A percentile compares a stretch with the other conserved stretches of the same genome.
These are phyloP conservation scores for Nannochloropsis gaditana DNA, from an alignment of 108 stramenopile genomes.

Conservation along the genomic window DNA sequence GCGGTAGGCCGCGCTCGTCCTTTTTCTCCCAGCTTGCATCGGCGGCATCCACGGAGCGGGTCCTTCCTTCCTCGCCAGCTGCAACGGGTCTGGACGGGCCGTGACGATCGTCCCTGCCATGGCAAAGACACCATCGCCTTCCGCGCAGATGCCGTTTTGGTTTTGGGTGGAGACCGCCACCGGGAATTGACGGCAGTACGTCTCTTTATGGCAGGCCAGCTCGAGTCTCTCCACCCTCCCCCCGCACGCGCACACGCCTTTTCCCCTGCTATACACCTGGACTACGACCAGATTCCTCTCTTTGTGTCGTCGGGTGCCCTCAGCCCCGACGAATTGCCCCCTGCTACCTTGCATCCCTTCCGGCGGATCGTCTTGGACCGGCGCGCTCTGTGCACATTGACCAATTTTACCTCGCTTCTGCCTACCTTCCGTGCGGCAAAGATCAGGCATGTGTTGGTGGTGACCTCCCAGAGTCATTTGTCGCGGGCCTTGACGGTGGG, in stretches of 20 bases:
- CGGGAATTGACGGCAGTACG: neutral
- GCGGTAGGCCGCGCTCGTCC: too few species aligned
- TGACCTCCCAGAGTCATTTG: neutral
- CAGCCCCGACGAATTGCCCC: neutral
- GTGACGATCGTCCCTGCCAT: too few species aligned
- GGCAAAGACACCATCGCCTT: neutral
- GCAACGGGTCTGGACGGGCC: too few species aligned
- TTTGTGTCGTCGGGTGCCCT: neutral
- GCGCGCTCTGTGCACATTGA: neutral
- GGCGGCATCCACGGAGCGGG: too few species aligned
- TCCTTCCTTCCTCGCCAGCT: too few species aligned
- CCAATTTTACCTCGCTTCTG: neutral
- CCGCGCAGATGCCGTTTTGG: neutral
- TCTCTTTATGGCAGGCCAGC: neutral
- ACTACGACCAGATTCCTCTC: neutral
- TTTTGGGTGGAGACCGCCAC: constrained; percentile 4
- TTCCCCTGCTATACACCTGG: neutral
- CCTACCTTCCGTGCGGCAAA: neutral
- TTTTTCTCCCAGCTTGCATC: too few species aligned
- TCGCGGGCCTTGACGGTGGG: neutral
- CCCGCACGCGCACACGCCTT: neutral
- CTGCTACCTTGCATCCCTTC: neutral
- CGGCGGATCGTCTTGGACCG: neutral
- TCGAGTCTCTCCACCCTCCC: neutral
- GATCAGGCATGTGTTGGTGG: neutral